A percentile compares a stretch with the other conserved stretches of the same genome.
Evolutionary conservation across 1,284 basidiomycete genomes (phyloP).

Genomic region (Sanghuangporus weigelae): DNA sequence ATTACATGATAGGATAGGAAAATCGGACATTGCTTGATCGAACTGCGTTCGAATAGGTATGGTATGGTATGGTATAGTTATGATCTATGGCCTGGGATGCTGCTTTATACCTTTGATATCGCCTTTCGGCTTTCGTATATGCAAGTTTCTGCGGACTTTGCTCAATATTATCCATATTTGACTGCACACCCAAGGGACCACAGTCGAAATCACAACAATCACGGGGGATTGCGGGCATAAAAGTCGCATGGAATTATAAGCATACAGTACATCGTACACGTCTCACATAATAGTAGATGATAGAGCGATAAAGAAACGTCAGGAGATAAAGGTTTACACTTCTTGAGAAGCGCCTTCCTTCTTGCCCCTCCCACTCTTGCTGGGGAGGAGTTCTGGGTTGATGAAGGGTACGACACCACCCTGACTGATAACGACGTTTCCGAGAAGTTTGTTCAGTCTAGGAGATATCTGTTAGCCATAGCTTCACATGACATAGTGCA

Average conservation of each 20-base stretch:
- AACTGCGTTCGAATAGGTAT: not conserved
- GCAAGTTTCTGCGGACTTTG: not conserved
- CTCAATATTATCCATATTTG: not conserved
- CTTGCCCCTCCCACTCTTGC: slow-evolving; percentile 56
- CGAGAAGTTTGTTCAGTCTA: slow-evolving; percentile 68
- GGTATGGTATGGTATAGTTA: not conserved
- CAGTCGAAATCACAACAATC: not conserved
- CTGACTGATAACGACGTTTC: slow-evolving; percentile 74
- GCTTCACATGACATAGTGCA: not conserved
- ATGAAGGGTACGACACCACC: slow-evolving; percentile 78
- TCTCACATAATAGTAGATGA: slow-evolving; percentile 7
- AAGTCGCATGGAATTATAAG: slow-evolving; percentile 15
- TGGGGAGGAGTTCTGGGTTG: slow-evolving; percentile 63
- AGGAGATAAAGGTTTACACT: slow-evolving; percentile 25
- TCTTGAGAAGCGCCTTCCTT: slow-evolving; percentile 41
- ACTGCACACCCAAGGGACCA: not conserved
- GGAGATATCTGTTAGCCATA: not conserved
- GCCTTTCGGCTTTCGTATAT: not conserved
- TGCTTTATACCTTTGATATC: not conserved
- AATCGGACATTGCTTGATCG: not conserved
- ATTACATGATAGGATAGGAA: no score
- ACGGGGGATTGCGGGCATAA: not conserved
- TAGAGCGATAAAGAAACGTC: slow-evolving; percentile 2
- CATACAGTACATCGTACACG: slow-evolving; percentile 22
- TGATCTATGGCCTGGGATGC: not conserved